Base-by-base conservation (phyloP, 768 basidiomycete species). In the Leccinum broughii region DNA sequence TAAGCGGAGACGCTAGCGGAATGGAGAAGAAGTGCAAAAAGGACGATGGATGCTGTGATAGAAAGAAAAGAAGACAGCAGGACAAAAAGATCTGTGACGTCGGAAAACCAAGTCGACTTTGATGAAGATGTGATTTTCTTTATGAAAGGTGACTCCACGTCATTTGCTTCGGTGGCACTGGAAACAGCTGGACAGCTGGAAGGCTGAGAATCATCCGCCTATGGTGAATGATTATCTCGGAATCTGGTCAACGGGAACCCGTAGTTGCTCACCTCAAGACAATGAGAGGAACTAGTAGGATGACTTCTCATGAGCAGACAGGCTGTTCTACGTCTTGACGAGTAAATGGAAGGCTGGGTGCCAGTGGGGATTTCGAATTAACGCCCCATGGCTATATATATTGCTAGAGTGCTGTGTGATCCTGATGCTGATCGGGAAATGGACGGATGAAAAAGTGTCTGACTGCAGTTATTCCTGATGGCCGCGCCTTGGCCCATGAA, bases 1-100 rank as follows among this genome's bases (percentile, higher is more conserved):
- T 0, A 0, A 20, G 5, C 4, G 13, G 11, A 22, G 4, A 6
- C 5, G 1, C 13, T 13, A 10, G 11, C 22, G 22, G 2, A 20
- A 24, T 49, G 3, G 7, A 49, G 5, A 13, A 24, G 13, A 13
- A 49, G 22, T 6, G 5, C 22, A 11, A 24, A 13, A 24, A 49
- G 22, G 22, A 49, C 48, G 13, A 14, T 49, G 22, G 22, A 49
- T 14, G 22, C 22, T 7, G 20, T 22, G 13, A 24, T 24, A 24
- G 13, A 15, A 24, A 22, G 11, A 14, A 24, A 14, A 49, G 1
- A 49, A 49, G 5, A 14, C 22, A 49, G 48, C 48, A 49, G 22
- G 24, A 24, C 24, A 14, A 49, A 14, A 13, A 24, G 11, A 24
- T 49, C 22, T 24, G 48, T 13, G n/a, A 22, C 3, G 24, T 49